Evolutionary conservation across 352 stramenopile species (phyloP).

Genomic region (Phytophthora podocarpi): DNA sequence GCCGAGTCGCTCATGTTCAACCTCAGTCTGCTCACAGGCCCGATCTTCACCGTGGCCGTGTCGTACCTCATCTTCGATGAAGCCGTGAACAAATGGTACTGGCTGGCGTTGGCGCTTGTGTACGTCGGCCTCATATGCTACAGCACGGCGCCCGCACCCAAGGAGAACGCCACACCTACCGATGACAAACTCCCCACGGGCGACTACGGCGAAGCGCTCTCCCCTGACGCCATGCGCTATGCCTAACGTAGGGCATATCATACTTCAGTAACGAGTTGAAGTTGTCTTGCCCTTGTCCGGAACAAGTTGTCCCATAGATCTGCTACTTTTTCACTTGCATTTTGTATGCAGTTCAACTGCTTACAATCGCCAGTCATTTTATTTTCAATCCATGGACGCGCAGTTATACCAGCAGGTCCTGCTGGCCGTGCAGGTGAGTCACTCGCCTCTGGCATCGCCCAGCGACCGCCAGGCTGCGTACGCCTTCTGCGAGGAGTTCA

Average conservation of each 20-base stretch:
- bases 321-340: no score
- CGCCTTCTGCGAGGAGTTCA: conserved; percentile 79
- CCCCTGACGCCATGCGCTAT: conserved; percentile 19
- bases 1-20: conserved; percentile 77
- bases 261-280: background rate
- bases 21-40: conserved; percentile 59
- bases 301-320: background rate
- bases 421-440: conserved; percentile 71
- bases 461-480: conserved; percentile 63
- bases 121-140: conserved; percentile 65
- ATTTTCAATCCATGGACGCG: conserved; percentile 45
- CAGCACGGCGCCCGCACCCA: conserved; percentile 43
- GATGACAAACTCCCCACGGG: conserved; percentile 15
- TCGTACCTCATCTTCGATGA: conserved; percentile 68
- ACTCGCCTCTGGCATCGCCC: conserved; percentile 56
- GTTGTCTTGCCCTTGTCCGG: conserved; percentile 3
- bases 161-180: conserved; percentile 19
- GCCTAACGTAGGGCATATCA: no score
- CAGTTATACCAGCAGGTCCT: conserved; percentile 78
- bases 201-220: conserved; percentile 27
- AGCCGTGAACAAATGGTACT: conserved; percentile 64
- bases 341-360: no score
- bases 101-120: conserved; percentile 57
- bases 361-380: conserved; percentile 20
- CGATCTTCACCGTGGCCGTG: conserved; percentile 63